phyloP scores from a whole-genome alignment of 2,329 filamentous ascomycete genomes.

The Chrysoporthe deuterocubensis region DNA sequence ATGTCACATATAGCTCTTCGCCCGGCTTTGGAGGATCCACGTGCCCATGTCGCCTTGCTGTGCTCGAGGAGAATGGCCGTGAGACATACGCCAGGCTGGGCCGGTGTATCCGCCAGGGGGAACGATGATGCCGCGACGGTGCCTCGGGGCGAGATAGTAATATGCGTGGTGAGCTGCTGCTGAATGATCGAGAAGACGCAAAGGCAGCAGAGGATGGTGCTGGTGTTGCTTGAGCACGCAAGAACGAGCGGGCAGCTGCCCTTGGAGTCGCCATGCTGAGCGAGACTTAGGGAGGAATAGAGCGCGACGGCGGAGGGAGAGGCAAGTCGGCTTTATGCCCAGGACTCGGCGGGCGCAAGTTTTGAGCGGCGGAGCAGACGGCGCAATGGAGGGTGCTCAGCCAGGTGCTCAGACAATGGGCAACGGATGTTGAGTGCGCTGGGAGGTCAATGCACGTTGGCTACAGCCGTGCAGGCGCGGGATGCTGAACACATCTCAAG shows the following conservation, averaged over 20 bases:
- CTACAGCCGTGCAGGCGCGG: constrained; percentile 22
- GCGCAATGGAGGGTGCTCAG: neutral
- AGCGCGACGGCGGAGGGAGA: neutral
- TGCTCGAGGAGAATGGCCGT: constrained; percentile 61
- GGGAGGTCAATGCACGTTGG: constrained; percentile 23
- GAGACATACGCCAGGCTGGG: constrained; percentile 9
- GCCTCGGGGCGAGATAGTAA: constrained; percentile 6
- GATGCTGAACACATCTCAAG: neutral
- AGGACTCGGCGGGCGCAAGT: neutral
- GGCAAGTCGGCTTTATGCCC: neutral
- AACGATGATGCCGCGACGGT: constrained; percentile 5
- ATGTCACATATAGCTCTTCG: constrained; percentile 92
- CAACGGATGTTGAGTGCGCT: neutral
- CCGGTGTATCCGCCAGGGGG: constrained; percentile 1
- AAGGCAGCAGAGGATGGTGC: constrained; percentile 16
- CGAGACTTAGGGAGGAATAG: neutral
- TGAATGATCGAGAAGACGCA: constrained; percentile 9
- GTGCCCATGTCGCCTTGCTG: constrained; percentile 72
- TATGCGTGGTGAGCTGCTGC: neutral
- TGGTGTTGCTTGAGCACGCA: neutral
- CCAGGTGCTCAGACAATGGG: neutral
- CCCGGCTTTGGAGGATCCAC: constrained; percentile 83
- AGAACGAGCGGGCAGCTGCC: constrained; percentile 14
- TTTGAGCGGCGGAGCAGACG: neutral
- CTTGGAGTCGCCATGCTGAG: constrained; percentile 15